A percentile compares a stretch with the other conserved stretches of the same genome.
These are phyloP conservation scores for Blastocystis sp. DNA, from an alignment of 352 stramenopile species.

Conservation along the genomic window DNA sequence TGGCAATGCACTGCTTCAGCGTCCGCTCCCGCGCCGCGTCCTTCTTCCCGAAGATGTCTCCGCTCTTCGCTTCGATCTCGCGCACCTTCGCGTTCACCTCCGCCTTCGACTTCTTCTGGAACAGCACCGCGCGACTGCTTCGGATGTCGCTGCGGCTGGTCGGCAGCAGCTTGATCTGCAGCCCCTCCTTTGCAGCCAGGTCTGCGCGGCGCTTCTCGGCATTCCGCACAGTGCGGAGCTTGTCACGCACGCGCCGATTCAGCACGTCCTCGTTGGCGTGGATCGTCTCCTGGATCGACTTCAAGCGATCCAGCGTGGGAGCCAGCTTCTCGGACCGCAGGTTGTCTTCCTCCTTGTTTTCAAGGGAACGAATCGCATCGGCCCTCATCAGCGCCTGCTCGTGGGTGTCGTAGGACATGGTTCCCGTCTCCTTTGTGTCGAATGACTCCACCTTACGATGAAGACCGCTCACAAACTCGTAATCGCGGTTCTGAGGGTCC, in stretches of 20 bases:
- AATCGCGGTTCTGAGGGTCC: constrained; percentile 86
- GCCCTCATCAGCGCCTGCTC: constrained; percentile 73
- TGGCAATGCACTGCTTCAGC: constrained; percentile 30
- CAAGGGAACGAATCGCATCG: constrained; percentile 79
- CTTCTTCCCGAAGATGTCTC: constrained; percentile 22
- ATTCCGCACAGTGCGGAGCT: constrained; percentile 42
- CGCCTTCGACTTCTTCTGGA: constrained; percentile 45
- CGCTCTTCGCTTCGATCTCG: constrained; percentile 22
- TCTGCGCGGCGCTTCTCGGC: constrained; percentile 53
- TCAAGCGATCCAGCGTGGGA: constrained; percentile 75
- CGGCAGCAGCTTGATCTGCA: constrained; percentile 54
- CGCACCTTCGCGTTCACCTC: constrained; percentile 41
- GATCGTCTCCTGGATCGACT: constrained; percentile 75
- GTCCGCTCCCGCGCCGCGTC: constrained; percentile 22
- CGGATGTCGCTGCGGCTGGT: constrained; percentile 63
- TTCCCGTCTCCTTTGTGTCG: constrained; percentile 70
- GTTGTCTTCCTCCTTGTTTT: constrained; percentile 80
- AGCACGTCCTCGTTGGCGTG: constrained; percentile 78
- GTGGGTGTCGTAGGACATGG: constrained; percentile 69
- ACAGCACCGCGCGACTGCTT: constrained; percentile 5
- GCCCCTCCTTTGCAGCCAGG: background rate
- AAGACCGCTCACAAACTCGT: constrained; percentile 83
- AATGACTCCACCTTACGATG: constrained; percentile 79
- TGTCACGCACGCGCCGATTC: constrained; percentile 72
- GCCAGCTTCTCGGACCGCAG: constrained; percentile 73